Percentiles rank a stretch among this genome's conserved stretches.
Evolutionary conservation across 1,139 yeast species (phyloP).

Genomic region (Debaryomyces sp.): DNA sequence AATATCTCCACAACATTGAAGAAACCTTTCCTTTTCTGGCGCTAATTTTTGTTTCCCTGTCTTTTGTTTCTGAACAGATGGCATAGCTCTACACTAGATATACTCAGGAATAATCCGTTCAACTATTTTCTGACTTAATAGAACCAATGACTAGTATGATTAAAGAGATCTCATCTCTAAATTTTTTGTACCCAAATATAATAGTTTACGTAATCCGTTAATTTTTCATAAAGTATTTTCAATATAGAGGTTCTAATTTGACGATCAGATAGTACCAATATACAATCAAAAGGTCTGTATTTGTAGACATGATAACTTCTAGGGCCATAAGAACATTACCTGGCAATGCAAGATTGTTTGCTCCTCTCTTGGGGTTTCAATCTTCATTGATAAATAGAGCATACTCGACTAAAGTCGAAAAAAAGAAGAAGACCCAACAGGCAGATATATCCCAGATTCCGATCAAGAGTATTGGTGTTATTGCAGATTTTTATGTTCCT

Average conservation of each 20-base stretch:
- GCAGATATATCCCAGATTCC: constrained; percentile 45
- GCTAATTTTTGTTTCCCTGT: constrained; percentile 59
- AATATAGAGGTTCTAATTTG: neutral
- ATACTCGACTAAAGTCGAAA: constrained; percentile 14
- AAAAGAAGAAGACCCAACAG: constrained; percentile 21
- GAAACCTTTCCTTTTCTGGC: constrained; percentile 89
- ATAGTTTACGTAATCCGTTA: neutral
- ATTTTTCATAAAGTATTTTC: neutral
- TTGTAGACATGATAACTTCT: neutral
- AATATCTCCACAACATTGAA: constrained; percentile 92
- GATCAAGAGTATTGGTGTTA: constrained; percentile 41
- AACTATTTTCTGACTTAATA: neutral
- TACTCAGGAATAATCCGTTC: neutral
- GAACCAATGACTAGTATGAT: neutral
- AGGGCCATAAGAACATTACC: neutral
- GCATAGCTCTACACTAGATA: constrained; percentile 23
- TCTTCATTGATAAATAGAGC: neutral
- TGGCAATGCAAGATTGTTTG: neutral
- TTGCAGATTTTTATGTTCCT: constrained; percentile 49
- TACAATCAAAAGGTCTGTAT: neutral
- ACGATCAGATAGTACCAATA: neutral
- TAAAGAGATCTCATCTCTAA: neutral
- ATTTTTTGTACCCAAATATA: neutral
- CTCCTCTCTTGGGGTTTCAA: neutral
- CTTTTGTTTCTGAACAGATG: constrained; percentile 30